phyloP scores from a whole-genome alignment of 805 yeast species.

The Starmerella floricola region DNA sequence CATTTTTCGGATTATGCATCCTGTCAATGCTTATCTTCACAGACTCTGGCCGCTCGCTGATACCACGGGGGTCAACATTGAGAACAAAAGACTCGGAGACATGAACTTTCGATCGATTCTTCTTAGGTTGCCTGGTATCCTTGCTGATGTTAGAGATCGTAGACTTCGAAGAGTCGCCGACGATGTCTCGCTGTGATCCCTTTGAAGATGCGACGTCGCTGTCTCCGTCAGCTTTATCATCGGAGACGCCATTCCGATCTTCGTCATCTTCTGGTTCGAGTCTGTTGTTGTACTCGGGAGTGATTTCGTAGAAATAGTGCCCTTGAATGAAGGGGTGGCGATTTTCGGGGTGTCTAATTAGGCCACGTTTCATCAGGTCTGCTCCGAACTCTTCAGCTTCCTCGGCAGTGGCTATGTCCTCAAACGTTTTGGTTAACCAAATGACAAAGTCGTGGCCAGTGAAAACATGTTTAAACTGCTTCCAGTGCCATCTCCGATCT shows the following conservation, averaged over 20 bases:
- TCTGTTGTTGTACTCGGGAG: constrained; percentile 38
- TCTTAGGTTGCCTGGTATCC: neutral
- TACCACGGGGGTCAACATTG: constrained; percentile 51
- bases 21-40: constrained; percentile 79
- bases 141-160: neutral
- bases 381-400: constrained; percentile 78
- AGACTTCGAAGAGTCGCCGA: too few species aligned
- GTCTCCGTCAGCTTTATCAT: too few species aligned
- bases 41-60: constrained; percentile 66
- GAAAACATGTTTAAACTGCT: constrained; percentile 62
- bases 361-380: constrained; percentile 52
- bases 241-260: neutral
- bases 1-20: constrained; percentile 88
- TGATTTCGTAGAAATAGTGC: constrained; percentile 72
- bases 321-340: constrained; percentile 85
- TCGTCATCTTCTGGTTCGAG: neutral
- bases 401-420: constrained; percentile 68
- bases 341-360: constrained; percentile 70
- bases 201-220: too few species aligned
- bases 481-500: constrained; percentile 87
- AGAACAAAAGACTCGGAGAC: constrained; percentile 18
- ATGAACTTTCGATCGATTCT: constrained; percentile 8
- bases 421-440: constrained; percentile 71
- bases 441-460: constrained; percentile 74
- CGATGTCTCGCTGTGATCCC: too few species aligned